Evolutionary conservation across 2,329 filamentous ascomycete species (phyloP).

Genomic region (Pseudopithomyces chartarum): DNA sequence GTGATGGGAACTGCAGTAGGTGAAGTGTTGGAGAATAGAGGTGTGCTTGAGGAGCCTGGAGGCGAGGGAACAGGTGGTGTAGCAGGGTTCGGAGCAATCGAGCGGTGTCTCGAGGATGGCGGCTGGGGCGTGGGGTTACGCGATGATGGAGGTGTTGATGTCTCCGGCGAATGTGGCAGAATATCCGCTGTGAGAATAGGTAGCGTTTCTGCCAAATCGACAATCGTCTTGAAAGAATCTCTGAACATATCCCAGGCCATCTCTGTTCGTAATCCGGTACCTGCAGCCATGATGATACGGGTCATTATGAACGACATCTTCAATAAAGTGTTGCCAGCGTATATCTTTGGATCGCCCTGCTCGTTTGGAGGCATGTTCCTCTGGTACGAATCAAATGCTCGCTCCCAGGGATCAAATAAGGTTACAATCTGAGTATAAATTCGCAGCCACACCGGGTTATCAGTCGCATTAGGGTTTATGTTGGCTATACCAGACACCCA

Average conservation of each 20-base stretch:
- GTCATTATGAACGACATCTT: constrained; percentile 30
- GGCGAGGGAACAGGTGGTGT: constrained; percentile 15
- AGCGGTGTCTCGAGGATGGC: constrained; percentile 13
- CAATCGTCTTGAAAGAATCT: constrained; percentile 27
- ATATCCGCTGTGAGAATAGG: constrained; percentile 19
- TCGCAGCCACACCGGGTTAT: constrained; percentile 24
- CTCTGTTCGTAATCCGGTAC: constrained; percentile 21
- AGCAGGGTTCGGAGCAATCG: constrained; percentile 23
- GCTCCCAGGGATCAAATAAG: constrained; percentile 26
- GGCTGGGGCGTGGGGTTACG: constrained; percentile 10
- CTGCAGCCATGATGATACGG: constrained; percentile 24
- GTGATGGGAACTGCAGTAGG: neutral
- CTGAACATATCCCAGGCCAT: constrained; percentile 29
- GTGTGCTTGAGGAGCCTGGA: constrained; percentile 12
- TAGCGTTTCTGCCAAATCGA: constrained; percentile 33
- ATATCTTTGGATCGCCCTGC: constrained; percentile 26
- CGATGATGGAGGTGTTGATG: constrained; percentile 16
- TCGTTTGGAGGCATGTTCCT: constrained; percentile 20
- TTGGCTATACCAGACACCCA: constrained; percentile 31
- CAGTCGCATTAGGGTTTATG: constrained; percentile 21
- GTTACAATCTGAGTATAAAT: constrained; percentile 22
- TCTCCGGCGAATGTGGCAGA: constrained; percentile 12
- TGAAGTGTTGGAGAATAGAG: constrained; percentile 15
- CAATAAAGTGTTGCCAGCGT: constrained; percentile 30
- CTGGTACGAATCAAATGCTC: constrained; percentile 25